Evolutionary conservation across 352 stramenopile genomes (phyloP).

Genomic region (Pythium aristosporum): DNA sequence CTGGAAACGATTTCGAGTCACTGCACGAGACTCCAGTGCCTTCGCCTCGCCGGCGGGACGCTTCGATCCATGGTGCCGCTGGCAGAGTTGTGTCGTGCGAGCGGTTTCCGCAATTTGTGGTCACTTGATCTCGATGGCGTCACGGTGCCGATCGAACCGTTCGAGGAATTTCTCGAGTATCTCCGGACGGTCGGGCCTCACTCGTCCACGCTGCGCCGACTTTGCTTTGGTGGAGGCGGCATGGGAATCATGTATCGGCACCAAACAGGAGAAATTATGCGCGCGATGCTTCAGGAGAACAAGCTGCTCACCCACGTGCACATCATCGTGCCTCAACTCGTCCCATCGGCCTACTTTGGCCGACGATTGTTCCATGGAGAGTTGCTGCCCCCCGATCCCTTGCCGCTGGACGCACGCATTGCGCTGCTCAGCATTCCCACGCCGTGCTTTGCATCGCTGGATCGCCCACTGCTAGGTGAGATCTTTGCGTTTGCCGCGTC

Average conservation of each 20-base stretch:
- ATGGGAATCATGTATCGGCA: not conserved
- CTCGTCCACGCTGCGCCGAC: not conserved
- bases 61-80: not conserved
- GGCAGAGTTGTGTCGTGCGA: not conserved
- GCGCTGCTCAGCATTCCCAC: conserved; percentile 1
- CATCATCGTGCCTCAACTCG: not conserved
- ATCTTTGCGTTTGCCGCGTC: conserved; percentile 1
- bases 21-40: conserved; percentile 1
- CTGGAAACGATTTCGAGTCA: not conserved
- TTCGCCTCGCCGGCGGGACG: not conserved
- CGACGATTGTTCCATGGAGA: not conserved
- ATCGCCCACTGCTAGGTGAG: not conserved
- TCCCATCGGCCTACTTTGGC: not conserved
- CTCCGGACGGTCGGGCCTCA: not conserved
- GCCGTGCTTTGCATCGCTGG: conserved; percentile 1
- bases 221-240: conserved; percentile 3
- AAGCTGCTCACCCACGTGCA: conserved; percentile 8
- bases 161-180: conserved; percentile 3
- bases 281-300: conserved; percentile 1
- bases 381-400: not conserved
- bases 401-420: not conserved
- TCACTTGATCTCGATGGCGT: conserved; percentile 5
- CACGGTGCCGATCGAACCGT: not conserved
- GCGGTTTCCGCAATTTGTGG: not conserved
- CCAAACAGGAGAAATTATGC: conserved; percentile 3